Base-by-base conservation (phyloP, 257 asterid species). In the Nicotiana undulata region DNA sequence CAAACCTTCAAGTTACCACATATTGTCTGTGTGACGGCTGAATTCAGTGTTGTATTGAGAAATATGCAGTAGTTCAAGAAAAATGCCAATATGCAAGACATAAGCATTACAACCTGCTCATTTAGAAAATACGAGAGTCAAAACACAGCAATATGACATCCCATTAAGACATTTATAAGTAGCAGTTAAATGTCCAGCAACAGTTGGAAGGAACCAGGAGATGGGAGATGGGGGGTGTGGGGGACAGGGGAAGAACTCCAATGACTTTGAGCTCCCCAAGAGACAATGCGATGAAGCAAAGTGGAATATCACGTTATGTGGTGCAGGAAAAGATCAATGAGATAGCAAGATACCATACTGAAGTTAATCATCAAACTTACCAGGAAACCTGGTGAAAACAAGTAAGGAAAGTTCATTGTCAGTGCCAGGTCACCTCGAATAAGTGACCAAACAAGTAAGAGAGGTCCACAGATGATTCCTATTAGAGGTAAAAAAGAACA, bases 1-100 rank as follows among this genome's bases (percentile, higher is more conserved):
- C 91, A 26, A 83, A 93, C 99, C 99, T 95, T 95, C 88, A 95
- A 80, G 87, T 95, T 95, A 63, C 98, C 97, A 56, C 99, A 95
- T 81, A 95, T 91, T 65, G 99, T 92, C 93, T 95, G 98, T 10
- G 98, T 92, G 84, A 95, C 89, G 3, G 99, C 98, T 44, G 99
- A 95, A 82, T 95, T 95, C 65, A 93, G 92, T 82, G 98, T 92
- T 2, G 99, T 93, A 87, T 95, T 95, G 82, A 93, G 93, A 87
- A 95, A 93, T 29, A 93, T 87, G 18, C 91, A 84, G 79, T 95
- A 95, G 70, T 95, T 95, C 82, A 95, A 88, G 84, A 93, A 87
- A 90, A 93, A 94, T 28, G 97, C 98, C 83, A 93, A 84, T 74
- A 95, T 75, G 85, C 99, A 95, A 64, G 99, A 93, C 59, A 93